Base-by-base conservation (phyloP, 148 eudicot species). In the Gaultheria prostrata region DNA sequence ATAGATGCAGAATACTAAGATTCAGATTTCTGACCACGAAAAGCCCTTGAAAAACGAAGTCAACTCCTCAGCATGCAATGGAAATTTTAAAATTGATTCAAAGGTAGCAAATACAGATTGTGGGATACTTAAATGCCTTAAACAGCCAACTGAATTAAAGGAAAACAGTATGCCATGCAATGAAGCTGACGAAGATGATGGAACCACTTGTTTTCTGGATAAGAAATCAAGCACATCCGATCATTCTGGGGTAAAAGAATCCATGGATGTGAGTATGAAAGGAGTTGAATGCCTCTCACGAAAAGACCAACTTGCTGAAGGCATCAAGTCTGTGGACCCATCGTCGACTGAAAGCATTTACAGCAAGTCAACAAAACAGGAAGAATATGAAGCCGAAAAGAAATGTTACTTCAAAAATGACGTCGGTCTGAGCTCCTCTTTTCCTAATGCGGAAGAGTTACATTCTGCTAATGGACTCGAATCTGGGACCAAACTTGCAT, bases 11-110 rank as follows among this genome's bases (percentile, higher is more conserved):
- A 74, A 33, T 21, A 20, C 51, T 74, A 74, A 74, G 30, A 30
- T 74, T 74, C 77, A 74, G 51, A 74, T 74, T 45, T 46, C 51
- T 43, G 26, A 45, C 51, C 51, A 3, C 6, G 4, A 74, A 74
- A 74, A 74, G 50, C 6, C 24, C 53, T 43, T 8, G 51, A 46
- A 20, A 33, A 74, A 74, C 30, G 28, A 43, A 74, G 4, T 30
- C 77, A 45, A 74, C 28, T 74, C 77, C 51, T 74, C 77, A 74
- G 45, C 1, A 74, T 74, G 77, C 77, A 74, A 74, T 74, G 76
- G 49, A 15, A 43, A 20, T 21, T 74, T 20, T 43, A 30, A 43
- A 74, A 43, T 28, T 74, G 77, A 74, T 18, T 45, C 28, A 4
- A 46, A 18, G 28, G 26, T 74, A 10, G 51, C 45, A 45, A 43